Evolutionary conservation across 1,284 basidiomycete genomes (phyloP).

Genomic region (Paramarasmius palmivorus): DNA sequence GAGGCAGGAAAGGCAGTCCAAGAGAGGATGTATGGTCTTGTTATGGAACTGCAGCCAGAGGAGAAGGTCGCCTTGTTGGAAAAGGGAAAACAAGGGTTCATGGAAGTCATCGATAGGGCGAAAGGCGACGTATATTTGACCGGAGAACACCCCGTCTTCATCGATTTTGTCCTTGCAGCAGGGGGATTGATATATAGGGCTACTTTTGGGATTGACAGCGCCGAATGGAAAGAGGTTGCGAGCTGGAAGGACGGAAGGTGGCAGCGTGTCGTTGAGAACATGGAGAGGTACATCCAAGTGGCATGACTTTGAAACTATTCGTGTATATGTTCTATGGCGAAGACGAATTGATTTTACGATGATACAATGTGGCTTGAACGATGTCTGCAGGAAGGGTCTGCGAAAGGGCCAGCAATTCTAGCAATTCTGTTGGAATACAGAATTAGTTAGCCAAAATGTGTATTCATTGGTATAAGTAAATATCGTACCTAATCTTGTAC

Average conservation of each 20-base stretch:
- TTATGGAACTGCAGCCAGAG: constrained; percentile 31
- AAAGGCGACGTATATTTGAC: constrained; percentile 27
- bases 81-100: constrained; percentile 24
- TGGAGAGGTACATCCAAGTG: no score
- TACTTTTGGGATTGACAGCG: constrained; percentile 6
- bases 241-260: constrained; percentile 7
- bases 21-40: constrained; percentile 25
- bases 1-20: constrained; percentile 24
- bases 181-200: neutral
- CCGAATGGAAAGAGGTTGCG: constrained; percentile 12
- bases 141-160: constrained; percentile 7
- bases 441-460: no score
- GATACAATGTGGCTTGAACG: no score
- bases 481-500: no score
- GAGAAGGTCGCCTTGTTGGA: constrained; percentile 24
- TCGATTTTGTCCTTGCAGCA: constrained; percentile 11
- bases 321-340: no score
- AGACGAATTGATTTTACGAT: no score
- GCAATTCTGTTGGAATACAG: no score
- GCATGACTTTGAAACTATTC: no score
- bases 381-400: no score
- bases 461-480: no score
- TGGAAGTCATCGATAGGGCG: constrained; percentile 23
- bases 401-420: no score
- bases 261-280: neutral